phyloP scores from a whole-genome alignment of 1,284 basidiomycete species.

The Flammula alnicola region DNA sequence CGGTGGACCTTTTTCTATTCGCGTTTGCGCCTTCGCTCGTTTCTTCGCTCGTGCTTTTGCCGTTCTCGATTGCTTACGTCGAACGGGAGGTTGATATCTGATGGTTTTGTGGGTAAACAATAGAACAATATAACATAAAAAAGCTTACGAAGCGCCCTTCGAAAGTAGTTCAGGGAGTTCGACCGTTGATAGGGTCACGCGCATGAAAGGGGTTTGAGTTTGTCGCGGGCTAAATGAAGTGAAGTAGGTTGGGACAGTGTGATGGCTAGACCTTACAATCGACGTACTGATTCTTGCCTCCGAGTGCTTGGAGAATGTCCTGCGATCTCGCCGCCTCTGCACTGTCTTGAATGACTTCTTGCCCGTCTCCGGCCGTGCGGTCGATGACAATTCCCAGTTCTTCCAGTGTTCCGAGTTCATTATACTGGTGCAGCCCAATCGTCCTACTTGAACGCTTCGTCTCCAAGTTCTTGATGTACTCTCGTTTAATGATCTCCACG shows the following conservation, averaged over 20 bases:
- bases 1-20: too few relatives aligned
- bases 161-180: conserved; percentile 48
- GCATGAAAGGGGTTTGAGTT: conserved; percentile 78
- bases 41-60: conserved; percentile 60
- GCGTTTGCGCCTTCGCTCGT: conserved; percentile 44
- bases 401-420: conserved; percentile 66
- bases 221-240: too few relatives aligned
- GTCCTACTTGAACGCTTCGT: conserved; percentile 43
- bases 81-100: conserved; percentile 61
- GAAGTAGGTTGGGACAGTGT: too few relatives aligned
- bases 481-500: conserved; percentile 84
- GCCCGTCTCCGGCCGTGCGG: conserved; percentile 17
- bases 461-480: conserved; percentile 62
- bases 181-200: conserved; percentile 66
- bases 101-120: too few relatives aligned
- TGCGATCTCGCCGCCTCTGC: conserved; percentile 36
- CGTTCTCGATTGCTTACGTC: conserved; percentile 59
- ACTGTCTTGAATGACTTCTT: too few relatives aligned
- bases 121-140: too few relatives aligned
- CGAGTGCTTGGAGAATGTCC: conserved; percentile 44
- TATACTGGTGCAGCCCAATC: conserved; percentile 79
- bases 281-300: conserved; percentile 63
- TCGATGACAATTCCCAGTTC: conserved; percentile 32
- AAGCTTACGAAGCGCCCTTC: conserved; percentile 57
- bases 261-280: conserved; percentile 3